A percentile compares a stretch with the other conserved stretches of the same genome.
These are phyloP conservation scores for Fusarium pseudocircinatum DNA, from an alignment of 2,329 filamentous ascomycete species.

Conservation along the genomic window DNA sequence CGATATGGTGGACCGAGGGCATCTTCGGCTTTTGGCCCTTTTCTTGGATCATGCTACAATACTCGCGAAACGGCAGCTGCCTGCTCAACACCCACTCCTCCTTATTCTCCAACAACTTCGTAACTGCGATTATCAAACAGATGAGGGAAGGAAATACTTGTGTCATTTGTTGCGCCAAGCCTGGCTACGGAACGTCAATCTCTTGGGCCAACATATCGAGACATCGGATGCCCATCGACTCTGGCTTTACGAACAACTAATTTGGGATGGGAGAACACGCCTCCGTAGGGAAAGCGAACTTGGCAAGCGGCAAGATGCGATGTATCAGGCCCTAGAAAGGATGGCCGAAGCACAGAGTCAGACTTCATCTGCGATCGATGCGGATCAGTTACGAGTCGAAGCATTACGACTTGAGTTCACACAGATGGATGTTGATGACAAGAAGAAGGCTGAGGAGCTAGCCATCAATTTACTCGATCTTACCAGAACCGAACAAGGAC, in stretches of 20 bases:
- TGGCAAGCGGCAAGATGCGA: conserved; percentile 41
- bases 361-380: conserved; percentile 15
- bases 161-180: conserved; percentile 49
- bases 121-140: conserved; percentile 46
- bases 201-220: conserved; percentile 46
- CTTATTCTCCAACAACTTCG: conserved; percentile 47
- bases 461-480: conserved; percentile 43
- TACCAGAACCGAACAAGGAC: conserved; percentile 36
- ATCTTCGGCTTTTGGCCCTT: conserved; percentile 48
- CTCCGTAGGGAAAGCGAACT: conserved; percentile 48
- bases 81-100: conserved; percentile 48
- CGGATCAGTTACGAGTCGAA: conserved; percentile 46
- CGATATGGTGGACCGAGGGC: conserved; percentile 50
- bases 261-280: conserved; percentile 51
- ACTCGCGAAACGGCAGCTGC: conserved; percentile 43
- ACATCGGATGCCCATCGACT: conserved; percentile 44
- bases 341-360: conserved; percentile 31
- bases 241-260: conserved; percentile 53
- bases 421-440: conserved; percentile 51
- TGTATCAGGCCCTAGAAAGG: conserved; percentile 45
- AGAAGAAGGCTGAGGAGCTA: conserved; percentile 45
- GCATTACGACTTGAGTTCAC: conserved; percentile 51
- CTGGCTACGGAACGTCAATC: conserved; percentile 51
- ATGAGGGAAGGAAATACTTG: conserved; percentile 45
- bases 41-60: conserved; percentile 48